Base-by-base conservation (phyloP, 192 early-diverging fungal species). In the Coemansia sp. region DNA sequence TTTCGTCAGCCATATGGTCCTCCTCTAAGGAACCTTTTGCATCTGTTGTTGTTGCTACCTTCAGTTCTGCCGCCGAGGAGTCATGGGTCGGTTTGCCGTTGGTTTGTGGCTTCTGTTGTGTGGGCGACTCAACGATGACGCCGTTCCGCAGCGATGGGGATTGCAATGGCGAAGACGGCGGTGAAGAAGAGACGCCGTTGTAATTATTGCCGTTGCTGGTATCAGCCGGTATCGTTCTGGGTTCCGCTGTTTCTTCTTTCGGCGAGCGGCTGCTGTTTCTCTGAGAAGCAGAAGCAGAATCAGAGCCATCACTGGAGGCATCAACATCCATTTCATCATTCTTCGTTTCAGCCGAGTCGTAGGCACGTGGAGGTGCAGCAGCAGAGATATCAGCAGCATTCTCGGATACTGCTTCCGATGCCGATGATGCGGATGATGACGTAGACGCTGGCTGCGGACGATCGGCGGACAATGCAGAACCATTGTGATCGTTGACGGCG, bases 391-490 rank as follows among this genome's bases (percentile, higher is more conserved):
- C 32, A 8, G 54, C 54, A 26, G 54, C 32, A 8, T 22, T 18
- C 32, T 32, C 32, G 32, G 32, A 32, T 36, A 36, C n/a, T 13
- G 11, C 56, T 39, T 36, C 26, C 32, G 39, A 58, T 36, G 56
- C 56, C 16, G 56, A 40, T 4, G 56, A 58, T n/a, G 56, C 39
- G 19, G 49, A 52, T 15, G 56, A 58, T 36, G 56, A 26, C 4
- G 56, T 22, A n/a, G 56, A 58, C 3, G 56, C 32, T 21, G 32
- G 26, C 54, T 56, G 56, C 56, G 15, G 37, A 36, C 57, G 41
- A 16, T 41, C 67, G 42, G 37, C 56, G 0, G 48, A 32, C 40
- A 56, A 32, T 7, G 60, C 26, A 45, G 41, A 16, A n/a, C 21
- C 60, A 13, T 6, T 58, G 56, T 12, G 11, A 12, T 15, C 22